phyloP scores from a whole-genome alignment of 257 asterid species.

The Solanum lycopersicoides region DNA sequence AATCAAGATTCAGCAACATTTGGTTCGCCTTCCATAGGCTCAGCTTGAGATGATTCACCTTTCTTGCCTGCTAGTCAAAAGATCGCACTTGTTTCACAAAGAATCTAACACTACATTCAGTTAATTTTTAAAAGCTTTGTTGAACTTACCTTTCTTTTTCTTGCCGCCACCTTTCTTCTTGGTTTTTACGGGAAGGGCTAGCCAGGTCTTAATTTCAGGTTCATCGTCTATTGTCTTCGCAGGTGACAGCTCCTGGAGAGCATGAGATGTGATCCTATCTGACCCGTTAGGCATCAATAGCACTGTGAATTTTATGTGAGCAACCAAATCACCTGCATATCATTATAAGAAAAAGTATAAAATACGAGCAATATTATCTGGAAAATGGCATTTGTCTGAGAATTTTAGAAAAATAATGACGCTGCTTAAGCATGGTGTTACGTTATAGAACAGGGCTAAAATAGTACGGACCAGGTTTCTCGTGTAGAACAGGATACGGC shows the following conservation, averaged over 20 bases:
- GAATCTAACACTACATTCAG: not conserved
- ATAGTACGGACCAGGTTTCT: constrained; percentile 60
- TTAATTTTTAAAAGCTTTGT: not conserved
- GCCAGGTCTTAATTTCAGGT: constrained; percentile 83
- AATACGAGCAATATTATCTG: not conserved
- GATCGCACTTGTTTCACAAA: not conserved
- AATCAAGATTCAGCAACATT: constrained; percentile 17
- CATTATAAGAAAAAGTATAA: not conserved
- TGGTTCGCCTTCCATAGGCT: constrained; percentile 27
- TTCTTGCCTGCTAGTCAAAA: constrained; percentile 41
- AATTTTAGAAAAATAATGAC: not conserved
- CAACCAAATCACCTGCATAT: constrained; percentile 77
- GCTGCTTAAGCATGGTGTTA: not conserved
- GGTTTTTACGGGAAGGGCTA: constrained; percentile 52
- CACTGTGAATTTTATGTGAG: constrained; percentile 85
- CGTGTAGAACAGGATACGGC: constrained; percentile 91
- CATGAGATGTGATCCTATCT: constrained; percentile 70
- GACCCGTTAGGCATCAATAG: constrained; percentile 93
- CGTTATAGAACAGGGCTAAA: not conserved
- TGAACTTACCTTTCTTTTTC: constrained; percentile 73
- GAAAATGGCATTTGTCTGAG: not conserved
- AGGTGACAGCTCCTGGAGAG: constrained; percentile 76
- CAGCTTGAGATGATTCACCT: constrained; percentile 31
- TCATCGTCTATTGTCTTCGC: constrained; percentile 53
- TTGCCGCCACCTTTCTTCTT: constrained; percentile 95